These are phyloP conservation scores for Lachnellula suecica DNA, from an alignment of 2,329 filamentous ascomycete species.

Conservation along the genomic window DNA sequence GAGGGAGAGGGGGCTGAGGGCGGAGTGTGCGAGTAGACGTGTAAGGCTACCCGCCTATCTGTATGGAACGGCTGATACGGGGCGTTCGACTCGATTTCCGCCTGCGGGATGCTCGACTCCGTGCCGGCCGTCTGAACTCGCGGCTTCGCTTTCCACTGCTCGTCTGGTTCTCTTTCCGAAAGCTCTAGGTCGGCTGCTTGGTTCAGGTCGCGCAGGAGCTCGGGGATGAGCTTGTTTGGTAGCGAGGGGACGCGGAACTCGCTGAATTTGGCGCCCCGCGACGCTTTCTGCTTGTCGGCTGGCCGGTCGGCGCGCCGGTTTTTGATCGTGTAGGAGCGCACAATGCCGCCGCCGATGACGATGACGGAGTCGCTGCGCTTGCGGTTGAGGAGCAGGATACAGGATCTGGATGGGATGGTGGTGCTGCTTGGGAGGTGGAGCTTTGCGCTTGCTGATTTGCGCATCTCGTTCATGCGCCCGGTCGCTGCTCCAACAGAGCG, in stretches of 20 bases:
- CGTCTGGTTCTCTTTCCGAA: slow-evolving; percentile 26
- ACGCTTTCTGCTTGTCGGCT: slow-evolving; percentile 57
- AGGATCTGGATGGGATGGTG: slow-evolving; percentile 53
- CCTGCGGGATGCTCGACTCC: slow-evolving; percentile 68
- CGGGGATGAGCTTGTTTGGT: slow-evolving; percentile 57
- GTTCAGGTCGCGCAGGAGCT: slow-evolving; percentile 55
- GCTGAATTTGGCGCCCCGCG: slow-evolving; percentile 28
- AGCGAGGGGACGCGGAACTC: slow-evolving; percentile 67
- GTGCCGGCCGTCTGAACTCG: no score
- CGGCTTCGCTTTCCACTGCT: slow-evolving; percentile 39
- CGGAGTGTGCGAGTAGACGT: slow-evolving; percentile 52
- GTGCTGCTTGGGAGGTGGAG: slow-evolving; percentile 64
- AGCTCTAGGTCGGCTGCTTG: slow-evolving; percentile 36
- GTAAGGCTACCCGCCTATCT: slow-evolving; percentile 78
- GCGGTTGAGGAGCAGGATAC: slow-evolving; percentile 64
- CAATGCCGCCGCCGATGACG: slow-evolving; percentile 62
- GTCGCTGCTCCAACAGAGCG: slow-evolving; percentile 69
- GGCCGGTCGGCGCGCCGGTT: slow-evolving; percentile 50
- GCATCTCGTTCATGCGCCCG: slow-evolving; percentile 68
- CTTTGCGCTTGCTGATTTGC: slow-evolving; percentile 72
- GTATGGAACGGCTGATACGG: slow-evolving; percentile 97
- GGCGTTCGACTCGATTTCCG: slow-evolving; percentile 92
- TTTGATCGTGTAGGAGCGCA: slow-evolving; percentile 57
- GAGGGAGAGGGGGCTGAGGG: slow-evolving; percentile 27
- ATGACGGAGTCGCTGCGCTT: slow-evolving; percentile 63